These are phyloP conservation scores for Aspergillus baeticus DNA, from an alignment of 495 filamentous ascomycete species.

Conservation along the genomic window DNA sequence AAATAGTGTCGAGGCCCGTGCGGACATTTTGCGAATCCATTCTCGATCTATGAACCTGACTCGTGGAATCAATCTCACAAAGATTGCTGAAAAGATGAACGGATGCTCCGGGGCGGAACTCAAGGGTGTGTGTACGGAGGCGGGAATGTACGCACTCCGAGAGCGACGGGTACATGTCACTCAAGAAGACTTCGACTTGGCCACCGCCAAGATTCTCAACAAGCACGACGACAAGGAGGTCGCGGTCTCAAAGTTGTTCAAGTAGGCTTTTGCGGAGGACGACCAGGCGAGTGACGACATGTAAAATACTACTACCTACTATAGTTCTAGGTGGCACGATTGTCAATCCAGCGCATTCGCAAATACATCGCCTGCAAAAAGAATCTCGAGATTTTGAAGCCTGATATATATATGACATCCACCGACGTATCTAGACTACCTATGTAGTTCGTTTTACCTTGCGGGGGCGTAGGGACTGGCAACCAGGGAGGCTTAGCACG, in stretches of 20 bases:
- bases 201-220: conserved; percentile 98
- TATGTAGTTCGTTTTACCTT: no score
- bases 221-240: conserved; percentile 99
- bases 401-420: no score
- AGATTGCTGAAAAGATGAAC: conserved; percentile 99
- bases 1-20: conserved; percentile 82
- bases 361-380: conserved; percentile 1
- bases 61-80: conserved; percentile 93
- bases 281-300: conserved; percentile 16
- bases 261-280: conserved; percentile 49
- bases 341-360: background rate
- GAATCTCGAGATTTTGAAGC: background rate
- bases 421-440: no score
- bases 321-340: conserved; percentile 1
- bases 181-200: conserved; percentile 98
- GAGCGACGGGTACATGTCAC: conserved; percentile 97
- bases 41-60: conserved; percentile 97
- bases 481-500: background rate
- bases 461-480: background rate
- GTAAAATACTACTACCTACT: conserved; percentile 13
- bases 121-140: conserved; percentile 96
- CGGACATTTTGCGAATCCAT: conserved; percentile 97
- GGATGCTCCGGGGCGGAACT: conserved; percentile 96
- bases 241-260: conserved; percentile 86
- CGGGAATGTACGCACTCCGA: conserved; percentile 94